phyloP scores from a whole-genome alignment of 306 rosid genomes.

The Acmispon strigosus region DNA sequence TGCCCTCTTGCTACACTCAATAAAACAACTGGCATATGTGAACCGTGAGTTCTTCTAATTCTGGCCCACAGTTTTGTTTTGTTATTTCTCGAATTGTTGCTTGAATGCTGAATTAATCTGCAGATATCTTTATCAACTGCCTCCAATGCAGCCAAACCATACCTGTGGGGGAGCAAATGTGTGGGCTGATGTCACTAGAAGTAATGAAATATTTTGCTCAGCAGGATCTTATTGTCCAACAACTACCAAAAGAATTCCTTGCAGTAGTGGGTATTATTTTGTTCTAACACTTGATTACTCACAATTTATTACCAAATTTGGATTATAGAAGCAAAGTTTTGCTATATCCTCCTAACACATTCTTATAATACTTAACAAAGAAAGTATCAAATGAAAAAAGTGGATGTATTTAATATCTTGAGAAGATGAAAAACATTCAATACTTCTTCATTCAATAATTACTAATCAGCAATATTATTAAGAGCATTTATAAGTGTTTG shows the following conservation, averaged over 20 bases:
- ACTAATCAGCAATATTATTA: background rate
- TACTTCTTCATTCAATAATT: background rate
- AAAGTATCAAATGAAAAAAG: background rate
- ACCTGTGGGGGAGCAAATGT: slow-evolving; percentile 92
- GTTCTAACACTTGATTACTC: slow-evolving; percentile 6
- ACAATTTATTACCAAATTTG: background rate
- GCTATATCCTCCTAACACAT: background rate
- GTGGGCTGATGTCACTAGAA: slow-evolving; percentile 81
- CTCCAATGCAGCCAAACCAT: slow-evolving; percentile 74
- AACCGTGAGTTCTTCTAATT: slow-evolving; percentile 75
- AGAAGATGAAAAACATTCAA: background rate
- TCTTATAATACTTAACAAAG: background rate
- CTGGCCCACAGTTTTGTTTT: background rate
- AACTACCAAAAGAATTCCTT: slow-evolving; percentile 48
- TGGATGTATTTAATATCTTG: background rate
- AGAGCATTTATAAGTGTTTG: background rate
- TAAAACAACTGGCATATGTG: slow-evolving; percentile 72
- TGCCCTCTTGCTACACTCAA: slow-evolving; percentile 81
- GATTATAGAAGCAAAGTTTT: background rate
- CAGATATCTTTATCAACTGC: slow-evolving; percentile 88
- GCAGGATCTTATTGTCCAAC: slow-evolving; percentile 93
- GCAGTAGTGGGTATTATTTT: slow-evolving; percentile 74
- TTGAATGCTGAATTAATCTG: background rate
- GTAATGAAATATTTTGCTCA: slow-evolving; percentile 74
- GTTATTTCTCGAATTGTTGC: background rate